Evolutionary conservation across 1,284 basidiomycete species (phyloP), one percentile per base, ranked within the genome.

Genomic region (Puccinia novopanici): DNA sequence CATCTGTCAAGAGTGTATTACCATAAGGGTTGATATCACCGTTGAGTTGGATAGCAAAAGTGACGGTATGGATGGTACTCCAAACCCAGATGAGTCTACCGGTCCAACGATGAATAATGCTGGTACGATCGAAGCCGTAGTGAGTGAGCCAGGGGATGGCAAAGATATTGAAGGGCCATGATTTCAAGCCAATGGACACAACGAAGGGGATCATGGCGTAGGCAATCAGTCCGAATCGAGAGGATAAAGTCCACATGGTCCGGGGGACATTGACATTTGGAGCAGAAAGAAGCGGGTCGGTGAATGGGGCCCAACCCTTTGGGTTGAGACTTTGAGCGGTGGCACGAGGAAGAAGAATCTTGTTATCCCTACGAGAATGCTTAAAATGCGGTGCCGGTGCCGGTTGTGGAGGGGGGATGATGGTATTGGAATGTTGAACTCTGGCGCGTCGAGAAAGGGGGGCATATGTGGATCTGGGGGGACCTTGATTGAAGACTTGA

Each of bases 121-220:
- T 87, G 30, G 93, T 89, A 83, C 93, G 92, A 87, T 95, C 93
- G 83, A 92, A 91, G 83, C 91, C 89, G 48, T 93, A 86, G 75
- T 92, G 90, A 34, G 90, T 89, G 81, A 91, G 88, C 82, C 89
- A 89, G 0, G 90, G 89, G 34, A 91, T 87, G n/a, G 92, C 90
- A 83, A 94, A 90, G 63, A 94, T 84, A 71, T 92, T 93, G 83
- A 93, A 91, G 0, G 93, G 93, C 15, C 91, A 90, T 3, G 91
- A 88, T 85, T 94, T 94, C 85, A 94, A 88, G 3, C 91, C 92
- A 81, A 94, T 89, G 13, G 93, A 87, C 77, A 94, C 88, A 77
- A 90, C 90, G 22, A 94, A 88, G 0, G 93, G 93, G 42, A 92
- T 88, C 42, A 94, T 88, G 0, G 92, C 90, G 84, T 93, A 94